Evolutionary conservation across 306 rosid species (phyloP), one percentile per base, ranked within the genome.

Genomic region (Malus sieversii): DNA sequence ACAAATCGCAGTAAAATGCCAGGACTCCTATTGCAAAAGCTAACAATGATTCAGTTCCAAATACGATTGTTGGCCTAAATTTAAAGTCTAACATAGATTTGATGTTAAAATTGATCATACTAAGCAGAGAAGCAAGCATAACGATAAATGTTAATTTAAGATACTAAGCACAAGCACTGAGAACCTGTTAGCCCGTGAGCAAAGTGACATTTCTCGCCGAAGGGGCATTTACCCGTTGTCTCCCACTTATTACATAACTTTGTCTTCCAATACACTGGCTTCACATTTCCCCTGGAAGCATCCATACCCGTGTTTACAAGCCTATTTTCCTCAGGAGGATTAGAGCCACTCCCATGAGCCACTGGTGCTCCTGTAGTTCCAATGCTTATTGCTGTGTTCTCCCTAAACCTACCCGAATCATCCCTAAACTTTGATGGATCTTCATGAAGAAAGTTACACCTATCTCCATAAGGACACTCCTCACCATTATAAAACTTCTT

Each of bases 391-490:
- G 84, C 90, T 33, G 97, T 75, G 75, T 82, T 88, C 87, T 90
- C 99, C 82, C 98, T 89, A 57, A 70, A 82, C 78, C 89, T 80
- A 23, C 88, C 86, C 0, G 84, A 69, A 81, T 92, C 98, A 52
- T 89, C 97, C 80, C 97, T 89, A 78, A 84, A 92, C 86, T 86
- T 96, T 0, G 89, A 70, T 3, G 97, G 99, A 29, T 88, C 97
- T 74, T 96, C 98, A 74, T 96, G 99, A 75, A 88, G 97, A 85
- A 96, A 96, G 81, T 79, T 90, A 69, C 99, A 96, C 65, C 91
- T 91, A 14, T 88, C 94, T 40, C 99, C 99, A 74, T 90, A 96
- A 55, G 97, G 97, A 75, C 99, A 96, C 67, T 90, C 90, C 77
- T 92, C 98, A 44, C 99, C 99, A 72, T 85, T 92, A 77, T 85